Base-by-base conservation (phyloP, 306 rosid species). In the Cucumis cinereus region DNA sequence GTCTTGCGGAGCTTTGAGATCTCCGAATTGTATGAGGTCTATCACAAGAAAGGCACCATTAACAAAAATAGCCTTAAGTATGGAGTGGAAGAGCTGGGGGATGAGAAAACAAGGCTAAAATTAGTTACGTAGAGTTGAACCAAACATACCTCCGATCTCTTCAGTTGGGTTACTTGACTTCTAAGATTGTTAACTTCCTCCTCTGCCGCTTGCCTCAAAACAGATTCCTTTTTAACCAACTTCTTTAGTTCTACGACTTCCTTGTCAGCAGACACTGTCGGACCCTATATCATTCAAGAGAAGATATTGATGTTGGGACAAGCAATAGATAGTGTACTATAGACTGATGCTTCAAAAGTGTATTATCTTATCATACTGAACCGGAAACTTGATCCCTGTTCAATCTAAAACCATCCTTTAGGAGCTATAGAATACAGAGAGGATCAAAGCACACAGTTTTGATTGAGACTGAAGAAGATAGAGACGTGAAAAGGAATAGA, bases 81-180 rank as follows among this genome's bases (percentile, higher is more conserved):
- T 41, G 7, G 26, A 43, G 35, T 66, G 45, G 30, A 9, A 28
- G 47, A 52, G 75, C 77, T 76, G 28, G 19, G 45, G 77, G 57
- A 43, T 64, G 73, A 40, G 4, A 77, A 38, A 63, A 75, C 80
- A 80, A 69, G 41, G 41, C 41, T 28, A 63, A 49, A n/a, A 61
- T 50, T 45, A 63, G 80, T 57, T 50, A 66, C 62, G 64, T 73
- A 55, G 80, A 81, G 81, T 75, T 70, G 72, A 60, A 78, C 54
- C 19, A 79, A 82, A 55, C 88, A 72, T 73, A 92, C 99, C 93
- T 95, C 98, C 30, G 98, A 86, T 86, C 86, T 91, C 86, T 87
- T 90, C 79, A 89, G 86, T 74, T 87, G 90, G 73, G 92, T 59
- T 61, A 89, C 82, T 80, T 89, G 97, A 83, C 36, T 83, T 83